Conservation (phyloP, 148 eudicot species). For the Rhododendron vialii region DNA sequence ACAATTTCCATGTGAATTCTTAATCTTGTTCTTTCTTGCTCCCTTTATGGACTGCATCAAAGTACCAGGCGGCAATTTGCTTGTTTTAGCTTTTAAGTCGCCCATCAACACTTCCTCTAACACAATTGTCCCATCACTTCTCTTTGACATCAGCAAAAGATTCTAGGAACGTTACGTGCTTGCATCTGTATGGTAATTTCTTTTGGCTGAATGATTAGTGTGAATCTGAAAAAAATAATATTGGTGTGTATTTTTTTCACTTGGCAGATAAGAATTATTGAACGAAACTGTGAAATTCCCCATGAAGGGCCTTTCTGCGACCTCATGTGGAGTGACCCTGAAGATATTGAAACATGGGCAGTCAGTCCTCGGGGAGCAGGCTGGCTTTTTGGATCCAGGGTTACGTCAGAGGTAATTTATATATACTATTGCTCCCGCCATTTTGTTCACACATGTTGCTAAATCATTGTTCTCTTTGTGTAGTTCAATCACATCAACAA, state of each 20-base stretch:
- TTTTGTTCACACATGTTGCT: constrained; percentile 7
- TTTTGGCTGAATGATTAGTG: background rate
- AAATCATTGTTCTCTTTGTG: constrained; percentile 6
- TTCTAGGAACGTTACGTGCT: background rate
- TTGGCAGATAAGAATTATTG: constrained; percentile 82
- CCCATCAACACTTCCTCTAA: background rate
- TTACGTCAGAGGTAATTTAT: constrained; percentile 74
- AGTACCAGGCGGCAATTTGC: background rate
- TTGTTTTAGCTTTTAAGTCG: background rate
- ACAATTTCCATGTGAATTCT: background rate
- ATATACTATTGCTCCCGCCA: background rate
- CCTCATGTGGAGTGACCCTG: constrained; percentile 99
- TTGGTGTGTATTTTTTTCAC: background rate
- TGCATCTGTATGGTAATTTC: background rate
- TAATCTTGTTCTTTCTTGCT: background rate
- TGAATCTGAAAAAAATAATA: background rate
- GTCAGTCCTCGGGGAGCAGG: constrained; percentile 99
- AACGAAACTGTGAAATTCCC: constrained; percentile 95
- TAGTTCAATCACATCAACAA: constrained; percentile 99
- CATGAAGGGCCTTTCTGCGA: constrained; percentile 99
- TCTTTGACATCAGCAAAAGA: background rate
- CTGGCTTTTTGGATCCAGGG: constrained; percentile 99
- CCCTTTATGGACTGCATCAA: background rate
- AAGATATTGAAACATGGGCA: constrained; percentile 99
- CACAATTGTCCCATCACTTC: background rate